Percentiles rank a stretch among this genome's conserved stretches.
phyloP scores from a whole-genome alignment of 2,329 filamentous ascomycete genomes.

The Neonectria faginata region DNA sequence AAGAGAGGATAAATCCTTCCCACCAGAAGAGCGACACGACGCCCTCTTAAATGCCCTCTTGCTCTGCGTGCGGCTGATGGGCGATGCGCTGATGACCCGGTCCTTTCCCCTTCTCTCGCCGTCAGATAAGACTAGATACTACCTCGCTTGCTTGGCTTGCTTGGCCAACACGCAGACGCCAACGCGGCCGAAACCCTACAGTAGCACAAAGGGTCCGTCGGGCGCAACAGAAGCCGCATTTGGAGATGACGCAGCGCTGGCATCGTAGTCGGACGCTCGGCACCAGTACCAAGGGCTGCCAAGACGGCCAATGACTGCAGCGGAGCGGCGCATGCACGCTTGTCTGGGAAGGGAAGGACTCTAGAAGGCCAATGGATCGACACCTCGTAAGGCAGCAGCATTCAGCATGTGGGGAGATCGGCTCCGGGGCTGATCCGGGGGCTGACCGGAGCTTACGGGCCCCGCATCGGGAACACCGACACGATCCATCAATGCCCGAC shows the following conservation, averaged over 20 bases:
- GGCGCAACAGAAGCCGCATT: conserved; percentile 25
- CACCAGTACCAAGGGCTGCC: conserved; percentile 15
- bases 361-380: conserved; percentile 24
- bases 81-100: conserved; percentile 8
- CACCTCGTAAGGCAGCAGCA: conserved; percentile 25
- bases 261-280: conserved; percentile 20
- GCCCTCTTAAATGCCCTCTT: conserved; percentile 27
- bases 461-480: conserved; percentile 36
- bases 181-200: conserved; percentile 12
- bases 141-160: neutral
- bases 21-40: conserved; percentile 8
- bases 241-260: conserved; percentile 24
- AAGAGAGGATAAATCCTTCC: neutral
- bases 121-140: conserved; percentile 1
- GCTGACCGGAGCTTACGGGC: conserved; percentile 28
- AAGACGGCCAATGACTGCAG: conserved; percentile 21
- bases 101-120: conserved; percentile 9
- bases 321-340: conserved; percentile 18
- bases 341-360: conserved; percentile 15
- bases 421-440: conserved; percentile 34
- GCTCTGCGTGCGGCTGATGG: conserved; percentile 26
- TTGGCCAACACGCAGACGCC: neutral
- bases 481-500: conserved; percentile 12
- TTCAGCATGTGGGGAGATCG: conserved; percentile 37
- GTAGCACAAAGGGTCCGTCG: conserved; percentile 22